Base-by-base conservation (phyloP, 108 stramenopile genomes). In the Pseudonitzschia multistriata region DNA sequence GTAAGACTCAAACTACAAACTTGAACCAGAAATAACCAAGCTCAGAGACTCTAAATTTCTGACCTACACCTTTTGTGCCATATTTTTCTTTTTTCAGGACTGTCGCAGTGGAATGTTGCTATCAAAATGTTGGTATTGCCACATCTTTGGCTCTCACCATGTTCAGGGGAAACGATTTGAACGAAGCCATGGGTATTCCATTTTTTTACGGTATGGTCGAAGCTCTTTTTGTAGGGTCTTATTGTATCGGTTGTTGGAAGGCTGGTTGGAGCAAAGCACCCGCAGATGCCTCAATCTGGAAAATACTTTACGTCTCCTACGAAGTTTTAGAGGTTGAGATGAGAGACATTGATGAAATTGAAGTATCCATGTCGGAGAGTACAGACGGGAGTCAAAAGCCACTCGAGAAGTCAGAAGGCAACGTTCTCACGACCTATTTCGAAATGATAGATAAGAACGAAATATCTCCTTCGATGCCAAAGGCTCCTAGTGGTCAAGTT, bases 51-150 rank as follows among this genome's bases (percentile, higher is more conserved):
- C 10, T 7, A 42, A 42, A 42, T 42, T 42, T 10, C 40, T 42
- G 7, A 10, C 13, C 10, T 13, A 7, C 8, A 22, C 10, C 6
- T 21, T 48, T 5, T 24, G 29, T 30, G 49, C 21, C 22, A 52
- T 3, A 19, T 24, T 3, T 5, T 52, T 52, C 50, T 52, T 52
- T 25, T 52, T 73, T 60, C 33, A 79, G 78, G 53, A 79, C 95
- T 22, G 85, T 91, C 19, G 80, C 89, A 0, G 74, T 96, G 15
- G 95, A 96, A 62, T 88, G 90, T 54, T 82, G 80, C 55, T 96
- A 96, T 62, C 95, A 96, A 83, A 96, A 96, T 76, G 79, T 89
- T 3, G 95, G 95, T 10, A 92, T 96, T 69, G 90, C 85, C 0
- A 91, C 88, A 3, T 84, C 86, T 3, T 70, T 86, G 52, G 89